phyloP scores from a whole-genome alignment of 495 filamentous ascomycete species.

The Xeromyces bisporus region DNA sequence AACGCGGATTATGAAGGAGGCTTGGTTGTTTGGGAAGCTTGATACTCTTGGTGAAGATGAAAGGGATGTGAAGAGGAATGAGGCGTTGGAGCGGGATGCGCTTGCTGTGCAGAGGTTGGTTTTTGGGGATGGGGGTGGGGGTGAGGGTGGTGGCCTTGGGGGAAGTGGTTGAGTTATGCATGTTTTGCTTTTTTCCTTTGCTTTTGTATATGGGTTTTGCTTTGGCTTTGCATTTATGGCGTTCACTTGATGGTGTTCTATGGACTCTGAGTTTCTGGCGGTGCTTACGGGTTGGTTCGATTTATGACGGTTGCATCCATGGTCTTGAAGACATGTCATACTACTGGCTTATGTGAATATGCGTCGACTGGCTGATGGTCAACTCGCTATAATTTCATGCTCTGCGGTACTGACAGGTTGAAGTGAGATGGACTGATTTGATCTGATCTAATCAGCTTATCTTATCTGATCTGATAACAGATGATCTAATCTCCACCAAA shows the following conservation, averaged over 20 bases:
- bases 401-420: too few relatives aligned
- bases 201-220: background rate
- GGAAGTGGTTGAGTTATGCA: background rate
- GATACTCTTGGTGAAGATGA: slow-evolving; percentile 39
- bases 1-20: slow-evolving; percentile 49
- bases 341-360: too few relatives aligned
- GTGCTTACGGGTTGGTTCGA: too few relatives aligned
- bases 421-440: too few relatives aligned
- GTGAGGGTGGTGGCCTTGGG: slow-evolving; percentile 15
- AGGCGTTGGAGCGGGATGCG: slow-evolving; percentile 36
- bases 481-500: background rate
- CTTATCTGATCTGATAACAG: background rate
- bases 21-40: slow-evolving; percentile 61
- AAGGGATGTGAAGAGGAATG: slow-evolving; percentile 20
- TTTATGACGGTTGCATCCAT: too few relatives aligned
- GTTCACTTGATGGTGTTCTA: background rate
- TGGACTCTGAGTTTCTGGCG: background rate
- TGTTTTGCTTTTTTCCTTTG: background rate
- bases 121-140: slow-evolving; percentile 24
- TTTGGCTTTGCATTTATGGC: too few relatives aligned
- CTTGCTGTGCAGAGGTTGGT: slow-evolving; percentile 24
- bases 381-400: background rate
- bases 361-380: too few relatives aligned
- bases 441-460: background rate
- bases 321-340: too few relatives aligned